Evolutionary conservation across 345 rosid genomes (phyloP).

Genomic region (Eucalyptus cloeziana): DNA sequence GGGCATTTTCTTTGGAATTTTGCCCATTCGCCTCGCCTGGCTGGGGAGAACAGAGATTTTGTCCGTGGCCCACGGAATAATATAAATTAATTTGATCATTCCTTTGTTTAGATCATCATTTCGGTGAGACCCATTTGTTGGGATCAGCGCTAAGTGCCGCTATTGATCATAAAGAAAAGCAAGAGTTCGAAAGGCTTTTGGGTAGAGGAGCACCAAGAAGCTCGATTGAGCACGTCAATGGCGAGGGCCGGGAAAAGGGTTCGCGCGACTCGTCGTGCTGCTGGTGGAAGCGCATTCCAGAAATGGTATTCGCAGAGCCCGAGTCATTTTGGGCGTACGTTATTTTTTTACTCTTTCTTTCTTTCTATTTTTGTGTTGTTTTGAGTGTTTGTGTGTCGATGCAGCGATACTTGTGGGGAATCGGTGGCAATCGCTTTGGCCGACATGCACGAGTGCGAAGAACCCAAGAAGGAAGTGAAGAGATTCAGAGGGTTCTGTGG

Average conservation of each 20-base stretch:
- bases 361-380: background rate
- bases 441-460: constrained; percentile 66
- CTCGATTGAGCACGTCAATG: constrained; percentile 22
- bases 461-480: constrained; percentile 32
- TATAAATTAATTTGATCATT: background rate
- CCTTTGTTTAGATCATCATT: background rate
- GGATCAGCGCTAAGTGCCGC: background rate
- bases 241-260: constrained; percentile 68
- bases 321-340: background rate
- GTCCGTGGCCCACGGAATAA: background rate
- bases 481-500: constrained; percentile 43
- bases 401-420: constrained; percentile 47
- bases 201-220: background rate
- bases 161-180: background rate
- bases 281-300: constrained; percentile 74
- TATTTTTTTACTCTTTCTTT: too few species aligned
- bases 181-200: constrained; percentile 2
- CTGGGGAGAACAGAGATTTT: background rate
- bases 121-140: background rate
- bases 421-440: constrained; percentile 50
- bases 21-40: background rate
- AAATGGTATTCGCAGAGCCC: constrained; percentile 28
- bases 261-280: constrained; percentile 52
- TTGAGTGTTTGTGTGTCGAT: background rate
- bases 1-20: background rate